Percentiles rank a stretch among this genome's conserved stretches.
Conservation (phyloP, 2,329 filamentous ascomycete genomes). For the Fusarium graminum region DNA sequence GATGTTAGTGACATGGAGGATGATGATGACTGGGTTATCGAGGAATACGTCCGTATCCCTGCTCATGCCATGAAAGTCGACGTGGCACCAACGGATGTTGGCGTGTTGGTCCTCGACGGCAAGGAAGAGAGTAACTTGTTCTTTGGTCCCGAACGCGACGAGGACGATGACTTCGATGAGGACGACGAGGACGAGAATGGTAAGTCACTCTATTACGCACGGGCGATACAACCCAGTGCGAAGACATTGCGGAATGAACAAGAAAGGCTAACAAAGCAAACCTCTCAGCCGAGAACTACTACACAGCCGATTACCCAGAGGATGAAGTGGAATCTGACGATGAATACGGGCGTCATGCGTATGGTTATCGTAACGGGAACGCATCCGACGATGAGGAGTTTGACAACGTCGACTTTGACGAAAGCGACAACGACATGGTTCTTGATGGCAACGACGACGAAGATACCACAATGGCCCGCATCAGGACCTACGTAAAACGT, state of each 20-base stretch:
- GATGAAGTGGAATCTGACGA: slow-evolving; percentile 79
- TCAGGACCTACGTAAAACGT: slow-evolving; percentile 56
- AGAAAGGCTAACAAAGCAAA: slow-evolving; percentile 36
- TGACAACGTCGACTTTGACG: slow-evolving; percentile 57
- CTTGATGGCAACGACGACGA: slow-evolving; percentile 55
- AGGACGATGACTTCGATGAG: slow-evolving; percentile 70
- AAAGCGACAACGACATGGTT: slow-evolving; percentile 56
- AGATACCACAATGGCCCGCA: slow-evolving; percentile 56
- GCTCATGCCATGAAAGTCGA: slow-evolving; percentile 62
- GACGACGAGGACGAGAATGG: slow-evolving; percentile 77
- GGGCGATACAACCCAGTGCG: slow-evolving; percentile 11
- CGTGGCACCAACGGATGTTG: slow-evolving; percentile 64
- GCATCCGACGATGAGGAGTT: slow-evolving; percentile 69
- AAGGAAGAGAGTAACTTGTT: slow-evolving; percentile 72
- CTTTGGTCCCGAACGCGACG: slow-evolving; percentile 70
- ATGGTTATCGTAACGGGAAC: slow-evolving; percentile 66
- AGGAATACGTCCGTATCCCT: slow-evolving; percentile 73
- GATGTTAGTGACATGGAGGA: slow-evolving; percentile 60
- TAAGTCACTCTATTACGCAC: slow-evolving; percentile 50
- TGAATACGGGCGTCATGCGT: slow-evolving; percentile 65
- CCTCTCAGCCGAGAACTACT: slow-evolving; percentile 77
- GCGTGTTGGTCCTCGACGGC: slow-evolving; percentile 68
- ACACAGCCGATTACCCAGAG: slow-evolving; percentile 83
- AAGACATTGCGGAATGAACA: neutral
- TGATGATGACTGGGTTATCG: slow-evolving; percentile 71